phyloP scores from a whole-genome alignment of 352 stramenopile species.

The Pythium coloratum region DNA sequence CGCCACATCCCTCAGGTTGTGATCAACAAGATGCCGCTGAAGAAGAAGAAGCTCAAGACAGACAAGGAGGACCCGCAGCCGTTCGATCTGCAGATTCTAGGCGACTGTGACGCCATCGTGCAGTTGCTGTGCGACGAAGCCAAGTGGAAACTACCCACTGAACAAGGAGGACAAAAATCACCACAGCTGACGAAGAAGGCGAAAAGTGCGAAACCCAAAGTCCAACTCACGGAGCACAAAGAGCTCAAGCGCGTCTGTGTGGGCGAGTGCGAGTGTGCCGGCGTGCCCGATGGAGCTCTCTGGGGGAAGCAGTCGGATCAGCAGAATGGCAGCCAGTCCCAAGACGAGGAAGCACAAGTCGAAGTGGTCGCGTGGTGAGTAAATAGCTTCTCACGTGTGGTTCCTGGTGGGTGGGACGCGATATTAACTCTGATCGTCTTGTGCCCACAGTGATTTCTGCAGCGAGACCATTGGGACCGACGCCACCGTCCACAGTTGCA shows the following conservation, averaged over 20 bases:
- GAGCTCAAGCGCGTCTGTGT: conserved; percentile 41
- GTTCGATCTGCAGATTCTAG: conserved; percentile 83
- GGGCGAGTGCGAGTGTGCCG: conserved; percentile 54
- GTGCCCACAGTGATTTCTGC: conserved; percentile 20
- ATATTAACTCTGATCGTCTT: neutral
- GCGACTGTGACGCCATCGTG: conserved; percentile 79
- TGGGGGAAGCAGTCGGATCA: conserved; percentile 6
- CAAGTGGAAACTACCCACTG: conserved; percentile 43
- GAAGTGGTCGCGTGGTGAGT: conserved; percentile 55
- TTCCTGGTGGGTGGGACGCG: neutral
- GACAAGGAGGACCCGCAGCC: conserved; percentile 45
- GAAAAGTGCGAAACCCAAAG: conserved; percentile 17
- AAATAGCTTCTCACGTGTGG: conserved; percentile 4
- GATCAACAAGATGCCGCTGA: conserved; percentile 89
- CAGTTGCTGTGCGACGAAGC: conserved; percentile 60
- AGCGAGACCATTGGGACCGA: conserved; percentile 4
- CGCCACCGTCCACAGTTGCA: neutral
- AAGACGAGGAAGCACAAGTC: conserved; percentile 32
- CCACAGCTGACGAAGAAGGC: conserved; percentile 2
- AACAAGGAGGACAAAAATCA: neutral
- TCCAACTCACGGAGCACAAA: conserved; percentile 31
- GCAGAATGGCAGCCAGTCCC: conserved; percentile 26
- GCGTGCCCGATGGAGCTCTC: conserved; percentile 26
- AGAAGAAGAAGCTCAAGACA: conserved; percentile 62
- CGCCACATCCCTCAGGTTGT: conserved; percentile 84